Conservation (phyloP, 805 yeast species). For the Myxozyma sirexii region DNA sequence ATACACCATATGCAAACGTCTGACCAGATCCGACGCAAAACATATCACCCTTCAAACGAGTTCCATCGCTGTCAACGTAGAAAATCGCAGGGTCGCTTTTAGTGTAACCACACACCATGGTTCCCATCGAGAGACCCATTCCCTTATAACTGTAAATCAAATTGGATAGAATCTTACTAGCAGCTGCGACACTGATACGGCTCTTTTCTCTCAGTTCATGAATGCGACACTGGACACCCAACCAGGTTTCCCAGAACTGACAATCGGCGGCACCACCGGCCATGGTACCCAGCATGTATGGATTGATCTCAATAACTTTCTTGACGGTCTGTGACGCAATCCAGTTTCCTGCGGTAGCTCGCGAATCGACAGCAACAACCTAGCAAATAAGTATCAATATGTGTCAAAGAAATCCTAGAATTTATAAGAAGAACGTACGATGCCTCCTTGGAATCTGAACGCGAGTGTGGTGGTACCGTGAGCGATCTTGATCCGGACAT, state of each 20-base stretch:
- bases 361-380: conserved; percentile 90
- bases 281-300: conserved; percentile 93
- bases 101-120: conserved; percentile 97
- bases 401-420: conserved; percentile 35
- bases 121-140: conserved; percentile 98
- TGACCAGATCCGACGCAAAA: conserved; percentile 99
- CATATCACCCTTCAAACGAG: conserved; percentile 89
- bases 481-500: conserved; percentile 92
- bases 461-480: conserved; percentile 99
- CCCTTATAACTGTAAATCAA: conserved; percentile 94
- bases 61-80: conserved; percentile 96
- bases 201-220: conserved; percentile 94
- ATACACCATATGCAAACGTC: conserved; percentile 97
- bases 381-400: not conserved
- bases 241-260: conserved; percentile 99
- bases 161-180: conserved; percentile 88
- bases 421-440: conserved; percentile 43
- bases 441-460: conserved; percentile 93
- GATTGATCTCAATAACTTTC: conserved; percentile 95
- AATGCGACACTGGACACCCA: conserved; percentile 92
- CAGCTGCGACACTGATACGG: conserved; percentile 94
- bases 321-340: conserved; percentile 97
- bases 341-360: conserved; percentile 98
- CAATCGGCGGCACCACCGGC: conserved; percentile 99
- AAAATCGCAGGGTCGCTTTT: conserved; percentile 92